Percentiles rank a stretch among this genome's conserved stretches.
These are phyloP conservation scores for Dendrothele bispora DNA, from an alignment of 768 basidiomycete genomes.

Conservation along the genomic window DNA sequence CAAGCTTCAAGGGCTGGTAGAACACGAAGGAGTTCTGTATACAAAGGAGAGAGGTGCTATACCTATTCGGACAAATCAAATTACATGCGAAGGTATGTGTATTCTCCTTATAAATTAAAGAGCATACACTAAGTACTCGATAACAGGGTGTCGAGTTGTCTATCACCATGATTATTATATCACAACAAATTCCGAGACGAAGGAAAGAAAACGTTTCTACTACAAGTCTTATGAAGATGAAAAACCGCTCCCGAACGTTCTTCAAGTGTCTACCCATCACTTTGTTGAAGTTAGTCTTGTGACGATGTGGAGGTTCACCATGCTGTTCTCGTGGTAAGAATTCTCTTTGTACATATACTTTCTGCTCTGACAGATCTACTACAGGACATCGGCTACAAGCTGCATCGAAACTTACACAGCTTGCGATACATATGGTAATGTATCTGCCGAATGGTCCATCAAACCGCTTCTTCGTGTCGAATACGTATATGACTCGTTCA, in stretches of 20 bases:
- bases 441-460: neutral
- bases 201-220: neutral
- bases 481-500: neutral
- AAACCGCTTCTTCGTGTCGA: neutral
- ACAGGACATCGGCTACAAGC: neutral
- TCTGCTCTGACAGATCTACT: neutral
- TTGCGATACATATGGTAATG: neutral
- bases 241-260: neutral
- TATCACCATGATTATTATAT: neutral
- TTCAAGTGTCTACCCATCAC: neutral
- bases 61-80: neutral
- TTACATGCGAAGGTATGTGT: neutral
- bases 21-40: neutral
- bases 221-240: slow-evolving; percentile 9
- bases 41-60: neutral
- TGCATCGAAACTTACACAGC: slow-evolving; percentile 1
- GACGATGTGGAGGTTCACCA: neutral
- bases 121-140: neutral
- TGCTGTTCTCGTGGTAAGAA: neutral
- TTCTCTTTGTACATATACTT: neutral
- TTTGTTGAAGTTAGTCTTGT: neutral
- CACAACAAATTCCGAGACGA: neutral
- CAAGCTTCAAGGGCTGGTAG: neutral
- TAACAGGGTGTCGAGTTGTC: neutral
- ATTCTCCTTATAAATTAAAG: too few relatives aligned